A percentile compares a stretch with the other conserved stretches of the same genome.
Evolutionary conservation across 306 rosid genomes (phyloP).

Genomic region (Prunus armeniaca): DNA sequence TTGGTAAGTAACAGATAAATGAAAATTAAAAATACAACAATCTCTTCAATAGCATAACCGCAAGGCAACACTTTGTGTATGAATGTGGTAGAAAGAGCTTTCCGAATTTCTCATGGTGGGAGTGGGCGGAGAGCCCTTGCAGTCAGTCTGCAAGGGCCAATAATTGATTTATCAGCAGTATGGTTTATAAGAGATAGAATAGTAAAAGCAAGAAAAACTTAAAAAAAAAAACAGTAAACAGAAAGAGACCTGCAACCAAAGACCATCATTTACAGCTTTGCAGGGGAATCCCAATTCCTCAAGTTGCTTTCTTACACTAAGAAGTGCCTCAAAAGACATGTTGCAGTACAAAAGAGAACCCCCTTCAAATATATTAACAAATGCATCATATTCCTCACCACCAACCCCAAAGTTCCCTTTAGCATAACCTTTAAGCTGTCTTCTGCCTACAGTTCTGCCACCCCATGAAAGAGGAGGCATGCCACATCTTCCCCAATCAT

Average conservation of each 20-base stretch:
- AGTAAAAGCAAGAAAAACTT: not conserved
- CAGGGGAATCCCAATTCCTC: slow-evolving; percentile 94
- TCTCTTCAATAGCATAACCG: slow-evolving; percentile 19
- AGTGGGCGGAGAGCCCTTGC: not conserved
- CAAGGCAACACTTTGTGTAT: not conserved
- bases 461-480: slow-evolving; percentile 79
- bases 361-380: slow-evolving; percentile 88
- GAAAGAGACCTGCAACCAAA: slow-evolving; percentile 89
- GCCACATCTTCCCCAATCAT: slow-evolving; percentile 85
- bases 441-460: slow-evolving; percentile 74
- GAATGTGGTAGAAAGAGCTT: not conserved
- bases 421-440: slow-evolving; percentile 66
- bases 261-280: slow-evolving; percentile 96
- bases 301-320: slow-evolving; percentile 85
- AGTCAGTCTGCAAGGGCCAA: slow-evolving; percentile 1
- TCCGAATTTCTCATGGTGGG: not conserved
- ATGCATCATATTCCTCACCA: slow-evolving; percentile 80
- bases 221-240: slow-evolving; percentile 7
- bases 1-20: not conserved
- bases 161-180: not conserved
- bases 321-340: slow-evolving; percentile 94
- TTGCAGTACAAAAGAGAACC: slow-evolving; percentile 87
- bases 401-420: slow-evolving; percentile 52
- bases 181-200: not conserved
- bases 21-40: slow-evolving; percentile 3